A percentile compares a stretch with the other conserved stretches of the same genome.
Conservation (phyloP, 495 filamentous ascomycete genomes). For the Xylaria longipes region DNA sequence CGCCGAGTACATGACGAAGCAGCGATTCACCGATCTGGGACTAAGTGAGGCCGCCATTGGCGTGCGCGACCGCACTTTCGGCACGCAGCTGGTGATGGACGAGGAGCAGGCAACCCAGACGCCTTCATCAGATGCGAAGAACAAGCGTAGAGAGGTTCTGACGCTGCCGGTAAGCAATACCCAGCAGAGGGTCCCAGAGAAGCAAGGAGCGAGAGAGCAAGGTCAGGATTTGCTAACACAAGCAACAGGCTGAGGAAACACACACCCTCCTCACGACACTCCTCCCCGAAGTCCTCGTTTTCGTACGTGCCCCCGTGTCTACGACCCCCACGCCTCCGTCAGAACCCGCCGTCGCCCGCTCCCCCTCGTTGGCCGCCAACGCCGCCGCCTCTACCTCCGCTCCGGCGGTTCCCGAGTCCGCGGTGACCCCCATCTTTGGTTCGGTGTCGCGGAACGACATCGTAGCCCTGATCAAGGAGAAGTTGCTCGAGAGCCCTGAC, state of each 20-base stretch:
- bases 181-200: background rate
- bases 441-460: slow-evolving; percentile 50
- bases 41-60: slow-evolving; percentile 48
- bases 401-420: background rate
- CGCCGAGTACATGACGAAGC: slow-evolving; percentile 54
- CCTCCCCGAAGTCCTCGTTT: slow-evolving; percentile 87
- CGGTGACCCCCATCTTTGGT: slow-evolving; percentile 43
- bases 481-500: slow-evolving; percentile 38
- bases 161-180: slow-evolving; percentile 30
- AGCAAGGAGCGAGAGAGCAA: background rate
- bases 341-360: slow-evolving; percentile 23
- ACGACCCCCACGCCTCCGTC: slow-evolving; percentile 18
- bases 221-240: background rate
- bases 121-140: slow-evolving; percentile 16
- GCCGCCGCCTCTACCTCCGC: slow-evolving; percentile 26
- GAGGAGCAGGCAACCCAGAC: slow-evolving; percentile 12
- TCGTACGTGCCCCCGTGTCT: slow-evolving; percentile 69
- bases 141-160: slow-evolving; percentile 32
- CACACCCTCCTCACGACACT: slow-evolving; percentile 88
- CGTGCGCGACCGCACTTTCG: slow-evolving; percentile 48
- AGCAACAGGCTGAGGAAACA: slow-evolving; percentile 33
- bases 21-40: slow-evolving; percentile 49
- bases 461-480: slow-evolving; percentile 38
- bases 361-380: slow-evolving; percentile 34
- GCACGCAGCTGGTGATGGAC: slow-evolving; percentile 25